Evolutionary conservation across 2,329 filamentous ascomycete species (phyloP).

Genomic region (Xylariaceae sp.): DNA sequence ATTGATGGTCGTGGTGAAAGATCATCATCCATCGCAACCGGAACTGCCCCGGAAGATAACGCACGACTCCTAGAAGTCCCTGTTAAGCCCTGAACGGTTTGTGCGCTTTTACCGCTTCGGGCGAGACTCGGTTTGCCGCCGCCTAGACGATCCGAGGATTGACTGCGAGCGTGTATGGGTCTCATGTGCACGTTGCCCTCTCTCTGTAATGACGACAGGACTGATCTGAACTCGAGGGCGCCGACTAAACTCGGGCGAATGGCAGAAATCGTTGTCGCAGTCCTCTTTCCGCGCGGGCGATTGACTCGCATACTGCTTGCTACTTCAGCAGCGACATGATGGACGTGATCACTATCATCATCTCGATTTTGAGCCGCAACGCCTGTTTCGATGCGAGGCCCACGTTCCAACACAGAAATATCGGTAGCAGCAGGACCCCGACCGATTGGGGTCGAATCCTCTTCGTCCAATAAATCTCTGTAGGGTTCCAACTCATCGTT

Average conservation of each 20-base stretch:
- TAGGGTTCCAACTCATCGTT: constrained; percentile 61
- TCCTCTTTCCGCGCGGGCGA: constrained; percentile 59
- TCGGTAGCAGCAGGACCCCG: constrained; percentile 28
- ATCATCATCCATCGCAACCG: constrained; percentile 31
- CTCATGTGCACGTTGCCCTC: constrained; percentile 72
- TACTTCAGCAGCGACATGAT: constrained; percentile 73
- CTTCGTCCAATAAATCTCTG: constrained; percentile 57
- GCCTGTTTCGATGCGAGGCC: constrained; percentile 44
- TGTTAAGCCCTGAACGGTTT: constrained; percentile 12
- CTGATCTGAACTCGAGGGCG: constrained; percentile 87
- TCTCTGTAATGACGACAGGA: constrained; percentile 80
- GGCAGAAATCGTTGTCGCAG: constrained; percentile 72
- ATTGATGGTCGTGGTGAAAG: constrained; percentile 36
- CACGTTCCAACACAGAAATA: constrained; percentile 40
- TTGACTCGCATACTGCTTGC: constrained; percentile 89
- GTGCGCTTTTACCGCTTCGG: constrained; percentile 11
- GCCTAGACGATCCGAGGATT: constrained; percentile 55
- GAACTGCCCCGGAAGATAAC: constrained; percentile 42
- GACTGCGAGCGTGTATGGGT: constrained; percentile 64
- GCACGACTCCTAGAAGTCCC: constrained; percentile 35
- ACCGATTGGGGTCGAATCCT: constrained; percentile 33
- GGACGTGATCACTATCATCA: constrained; percentile 50
- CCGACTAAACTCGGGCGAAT: constrained; percentile 92
- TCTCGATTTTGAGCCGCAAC: constrained; percentile 38
- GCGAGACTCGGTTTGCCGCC: not conserved